phyloP scores from a whole-genome alignment of 345 rosid species.

The Streptanthus diversifolius region DNA sequence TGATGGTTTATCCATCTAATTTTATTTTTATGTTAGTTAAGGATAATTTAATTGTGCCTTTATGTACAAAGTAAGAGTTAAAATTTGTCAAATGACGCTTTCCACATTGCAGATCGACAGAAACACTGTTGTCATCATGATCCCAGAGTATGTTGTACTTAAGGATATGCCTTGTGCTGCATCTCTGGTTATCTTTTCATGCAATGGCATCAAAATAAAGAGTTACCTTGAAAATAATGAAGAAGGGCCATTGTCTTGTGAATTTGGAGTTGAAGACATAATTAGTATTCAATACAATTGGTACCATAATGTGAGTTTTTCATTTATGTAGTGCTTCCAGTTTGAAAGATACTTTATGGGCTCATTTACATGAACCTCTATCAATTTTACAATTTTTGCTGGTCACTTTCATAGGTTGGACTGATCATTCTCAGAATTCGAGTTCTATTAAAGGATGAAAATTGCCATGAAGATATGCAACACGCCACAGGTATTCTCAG shows the following conservation, averaged over 20 bases:
- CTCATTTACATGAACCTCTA: slow-evolving; percentile 5
- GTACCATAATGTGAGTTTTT: slow-evolving; percentile 60
- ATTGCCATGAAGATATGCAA: slow-evolving; percentile 32
- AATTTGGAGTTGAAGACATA: slow-evolving; percentile 69
- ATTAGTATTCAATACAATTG: slow-evolving; percentile 53
- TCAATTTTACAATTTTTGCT: slow-evolving; percentile 6
- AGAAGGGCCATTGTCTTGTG: slow-evolving; percentile 42
- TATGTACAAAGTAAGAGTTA: slow-evolving; percentile 14
- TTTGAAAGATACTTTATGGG: slow-evolving; percentile 6
- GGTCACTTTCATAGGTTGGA: slow-evolving; percentile 49
- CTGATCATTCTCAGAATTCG: slow-evolving; percentile 51
- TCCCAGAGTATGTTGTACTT: slow-evolving; percentile 60
- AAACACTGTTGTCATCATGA: slow-evolving; percentile 39
- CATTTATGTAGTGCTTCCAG: slow-evolving; percentile 2
- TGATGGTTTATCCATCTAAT: background rate
- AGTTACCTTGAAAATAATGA: slow-evolving; percentile 37
- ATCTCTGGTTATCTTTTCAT: slow-evolving; percentile 53
- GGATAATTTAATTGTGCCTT: background rate
- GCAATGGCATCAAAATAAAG: slow-evolving; percentile 48
- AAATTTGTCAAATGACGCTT: slow-evolving; percentile 13
- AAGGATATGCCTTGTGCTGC: slow-evolving; percentile 42
- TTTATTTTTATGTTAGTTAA: background rate
- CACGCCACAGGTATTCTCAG: slow-evolving; percentile 43
- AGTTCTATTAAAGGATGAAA: slow-evolving; percentile 45
- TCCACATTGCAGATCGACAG: slow-evolving; percentile 51